Percentiles rank a stretch among this genome's conserved stretches.
phyloP scores from a whole-genome alignment of 2,329 filamentous ascomycete genomes.

The Alternaria burnsii region DNA sequence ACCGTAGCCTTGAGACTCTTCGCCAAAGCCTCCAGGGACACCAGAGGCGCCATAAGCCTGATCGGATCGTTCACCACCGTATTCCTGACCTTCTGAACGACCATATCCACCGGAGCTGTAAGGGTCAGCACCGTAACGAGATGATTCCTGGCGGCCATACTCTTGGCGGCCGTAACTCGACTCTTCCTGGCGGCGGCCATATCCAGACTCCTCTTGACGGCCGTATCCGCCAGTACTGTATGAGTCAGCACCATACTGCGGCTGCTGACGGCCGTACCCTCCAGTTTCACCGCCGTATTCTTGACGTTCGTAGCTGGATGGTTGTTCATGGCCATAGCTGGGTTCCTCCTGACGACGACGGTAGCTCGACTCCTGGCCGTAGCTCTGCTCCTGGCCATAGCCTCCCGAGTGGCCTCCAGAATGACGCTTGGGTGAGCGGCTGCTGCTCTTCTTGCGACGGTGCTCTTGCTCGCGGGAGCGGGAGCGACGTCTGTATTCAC shows the following conservation, averaged over 20 bases:
- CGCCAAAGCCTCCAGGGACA: slow-evolving; percentile 23
- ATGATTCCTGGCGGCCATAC: slow-evolving; percentile 5
- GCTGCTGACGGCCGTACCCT: slow-evolving; percentile 15
- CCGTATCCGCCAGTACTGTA: slow-evolving; percentile 16
- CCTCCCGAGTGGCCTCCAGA: slow-evolving; percentile 31
- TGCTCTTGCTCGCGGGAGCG: slow-evolving; percentile 27
- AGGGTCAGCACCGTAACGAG: slow-evolving; percentile 7
- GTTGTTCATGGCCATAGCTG: background rate
- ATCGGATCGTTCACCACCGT: slow-evolving; percentile 21
- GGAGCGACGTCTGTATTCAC: slow-evolving; percentile 22
- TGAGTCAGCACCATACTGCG: slow-evolving; percentile 7
- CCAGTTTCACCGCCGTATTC: slow-evolving; percentile 6
- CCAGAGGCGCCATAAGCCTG: slow-evolving; percentile 20
- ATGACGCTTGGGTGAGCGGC: slow-evolving; percentile 31
- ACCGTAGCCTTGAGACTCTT: slow-evolving; percentile 19
- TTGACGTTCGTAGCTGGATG: slow-evolving; percentile 6
- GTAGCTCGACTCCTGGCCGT: slow-evolving; percentile 29
- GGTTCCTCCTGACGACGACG: slow-evolving; percentile 21
- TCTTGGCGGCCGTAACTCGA: slow-evolving; percentile 4
- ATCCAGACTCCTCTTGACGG: slow-evolving; percentile 19
- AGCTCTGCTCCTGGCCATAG: slow-evolving; percentile 36
- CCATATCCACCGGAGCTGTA: slow-evolving; percentile 24
- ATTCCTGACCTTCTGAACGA: slow-evolving; percentile 20
- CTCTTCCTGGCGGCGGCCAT: slow-evolving; percentile 21
- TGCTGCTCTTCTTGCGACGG: slow-evolving; percentile 31